Base-by-base conservation (phyloP, 345 rosid species). In the Lepidium aucheri region DNA sequence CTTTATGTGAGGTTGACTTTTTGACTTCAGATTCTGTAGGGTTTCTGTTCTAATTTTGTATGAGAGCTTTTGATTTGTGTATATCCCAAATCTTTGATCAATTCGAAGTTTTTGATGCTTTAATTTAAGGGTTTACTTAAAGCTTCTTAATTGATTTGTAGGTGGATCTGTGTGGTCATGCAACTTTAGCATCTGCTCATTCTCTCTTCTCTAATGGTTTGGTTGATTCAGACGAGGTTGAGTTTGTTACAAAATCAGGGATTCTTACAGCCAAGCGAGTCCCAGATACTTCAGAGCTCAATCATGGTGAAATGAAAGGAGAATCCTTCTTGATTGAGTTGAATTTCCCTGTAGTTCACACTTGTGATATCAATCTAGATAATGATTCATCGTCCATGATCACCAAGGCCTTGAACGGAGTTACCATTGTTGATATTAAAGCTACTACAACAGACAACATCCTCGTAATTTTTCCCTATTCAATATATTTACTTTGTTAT, bases 131-230 rank as follows among this genome's bases (percentile, higher is more conserved):
- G 7, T 39, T 39, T 28, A 24, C n/a, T 47, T 11, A 4, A 65
- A 44, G 42, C 1, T 32, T 5, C 0, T 14, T 2, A 13, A 22
- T 26, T 42, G 15, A 16, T n/a, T 7, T 24, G 64, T 79, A 92
- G 96, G 84, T 86, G n/a, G 24, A 74, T 4, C 86, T 93, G 7
- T 86, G 98, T 43, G 97, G 96, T 22, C 98, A 93, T 72, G 98
- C 84, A 36, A 93, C 97, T 22, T 68, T 93, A 43, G 97, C 97
- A 14, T 84, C 97, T 66, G 82, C 97, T 1, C 90, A 93, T 53
- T 24, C 65, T 16, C 84, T 88, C 30, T 89, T 92, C 62, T 49
- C 88, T 1, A 75, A 67, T 24, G 83, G 80, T 30, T 73, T 79
- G 70, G 83, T 86, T 14, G 56, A 72, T 51, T 79, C 91, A 5